Conservation (phyloP, 148 eudicot species). For the Silene latifolia region DNA sequence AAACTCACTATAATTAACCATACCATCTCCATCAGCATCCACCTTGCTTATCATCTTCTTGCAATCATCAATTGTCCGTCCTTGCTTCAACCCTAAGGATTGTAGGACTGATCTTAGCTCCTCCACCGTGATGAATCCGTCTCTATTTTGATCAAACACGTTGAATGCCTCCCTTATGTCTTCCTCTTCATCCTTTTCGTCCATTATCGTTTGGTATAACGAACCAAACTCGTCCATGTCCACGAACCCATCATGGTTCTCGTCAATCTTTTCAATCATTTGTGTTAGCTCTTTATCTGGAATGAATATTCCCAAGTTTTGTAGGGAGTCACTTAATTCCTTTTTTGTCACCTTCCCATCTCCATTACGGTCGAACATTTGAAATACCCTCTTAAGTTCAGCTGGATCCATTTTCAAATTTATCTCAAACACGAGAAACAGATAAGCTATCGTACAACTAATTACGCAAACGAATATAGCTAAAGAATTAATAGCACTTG, state of each 20-base stretch:
- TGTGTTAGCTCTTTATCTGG: constrained; percentile 56
- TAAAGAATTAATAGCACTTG: neutral
- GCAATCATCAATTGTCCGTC: constrained; percentile 72
- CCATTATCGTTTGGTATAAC: constrained; percentile 60
- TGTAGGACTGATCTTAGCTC: constrained; percentile 71
- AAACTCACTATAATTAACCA: constrained; percentile 71
- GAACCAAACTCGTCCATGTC: constrained; percentile 74
- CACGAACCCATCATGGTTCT: constrained; percentile 63
- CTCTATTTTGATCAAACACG: constrained; percentile 89
- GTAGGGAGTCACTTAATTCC: constrained; percentile 61
- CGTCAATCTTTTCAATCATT: constrained; percentile 72
- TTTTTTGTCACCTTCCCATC: constrained; percentile 60
- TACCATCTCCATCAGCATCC: constrained; percentile 86
- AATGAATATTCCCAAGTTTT: constrained; percentile 65
- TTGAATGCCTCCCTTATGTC: constrained; percentile 88
- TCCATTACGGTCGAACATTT: constrained; percentile 80
- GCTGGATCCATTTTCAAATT: constrained; percentile 40
- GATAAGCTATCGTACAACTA: neutral
- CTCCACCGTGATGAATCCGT: constrained; percentile 81
- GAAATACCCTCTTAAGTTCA: constrained; percentile 63
- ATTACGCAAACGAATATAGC: no score
- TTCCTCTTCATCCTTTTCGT: constrained; percentile 71
- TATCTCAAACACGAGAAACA: neutral
- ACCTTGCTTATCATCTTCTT: constrained; percentile 76
- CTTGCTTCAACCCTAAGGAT: constrained; percentile 87